phyloP scores from a whole-genome alignment of 768 basidiomycete species.

The Hygrophorus pudorinus region DNA sequence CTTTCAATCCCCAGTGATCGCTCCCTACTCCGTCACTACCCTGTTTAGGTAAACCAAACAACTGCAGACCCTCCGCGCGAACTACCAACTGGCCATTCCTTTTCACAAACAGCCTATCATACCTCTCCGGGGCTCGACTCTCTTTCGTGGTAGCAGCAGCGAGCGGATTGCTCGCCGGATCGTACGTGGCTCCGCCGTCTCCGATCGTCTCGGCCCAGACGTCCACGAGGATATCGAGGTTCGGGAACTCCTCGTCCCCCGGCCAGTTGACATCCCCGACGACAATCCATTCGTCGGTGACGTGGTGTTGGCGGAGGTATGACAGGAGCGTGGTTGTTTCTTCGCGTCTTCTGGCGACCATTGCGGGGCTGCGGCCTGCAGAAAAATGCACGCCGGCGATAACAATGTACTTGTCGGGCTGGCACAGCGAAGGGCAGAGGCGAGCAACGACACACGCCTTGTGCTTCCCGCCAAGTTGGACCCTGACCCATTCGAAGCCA shows the following conservation, averaged over 20 bases:
- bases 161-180: slow-evolving; percentile 3
- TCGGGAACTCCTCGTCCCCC: not conserved
- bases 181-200: slow-evolving; percentile 3
- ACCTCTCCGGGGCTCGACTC: slow-evolving; percentile 1
- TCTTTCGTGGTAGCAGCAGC: slow-evolving; percentile 2
- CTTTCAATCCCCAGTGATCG: slow-evolving; percentile 5
- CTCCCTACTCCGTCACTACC: not conserved
- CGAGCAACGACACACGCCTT: slow-evolving; percentile 2
- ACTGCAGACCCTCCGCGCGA: not conserved
- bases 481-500: slow-evolving; percentile 1
- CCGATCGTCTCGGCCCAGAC: slow-evolving; percentile 1
- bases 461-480: slow-evolving; percentile 5
- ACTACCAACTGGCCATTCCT: not conserved
- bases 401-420: not conserved
- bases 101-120: slow-evolving; percentile 4
- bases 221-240: not conserved
- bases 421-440: not conserved
- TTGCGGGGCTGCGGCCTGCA: not conserved
- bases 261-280: slow-evolving; percentile 7
- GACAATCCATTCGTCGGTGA: slow-evolving; percentile 3
- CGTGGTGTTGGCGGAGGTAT: slow-evolving; percentile 1
- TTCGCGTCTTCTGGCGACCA: not conserved
- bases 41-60: slow-evolving; percentile 1
- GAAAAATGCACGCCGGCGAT: slow-evolving; percentile 2
- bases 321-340: slow-evolving; percentile 1